Conservation (phyloP, 2,329 filamentous ascomycete species). For the Knufia fluminis region DNA sequence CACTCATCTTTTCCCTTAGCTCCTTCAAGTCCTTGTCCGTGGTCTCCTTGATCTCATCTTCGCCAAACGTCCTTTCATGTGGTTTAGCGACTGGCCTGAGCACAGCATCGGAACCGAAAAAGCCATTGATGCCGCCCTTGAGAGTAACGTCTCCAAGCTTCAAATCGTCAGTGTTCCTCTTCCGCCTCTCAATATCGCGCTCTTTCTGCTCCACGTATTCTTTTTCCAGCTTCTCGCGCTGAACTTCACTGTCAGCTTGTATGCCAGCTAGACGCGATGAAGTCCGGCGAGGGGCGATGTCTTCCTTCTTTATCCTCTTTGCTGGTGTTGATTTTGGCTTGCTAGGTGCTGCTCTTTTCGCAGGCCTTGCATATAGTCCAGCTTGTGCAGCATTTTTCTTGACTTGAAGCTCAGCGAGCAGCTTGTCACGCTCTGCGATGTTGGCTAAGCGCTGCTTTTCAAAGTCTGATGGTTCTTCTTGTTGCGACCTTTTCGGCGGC, state of each 20-base stretch:
- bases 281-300: slow-evolving; percentile 46
- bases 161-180: slow-evolving; percentile 58
- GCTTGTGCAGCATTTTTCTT: slow-evolving; percentile 58
- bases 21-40: slow-evolving; percentile 65
- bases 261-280: slow-evolving; percentile 55
- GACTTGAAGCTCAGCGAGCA: slow-evolving; percentile 60
- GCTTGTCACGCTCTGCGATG: slow-evolving; percentile 74
- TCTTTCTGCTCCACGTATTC: slow-evolving; percentile 49
- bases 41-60: slow-evolving; percentile 73
- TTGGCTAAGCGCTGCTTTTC: slow-evolving; percentile 78
- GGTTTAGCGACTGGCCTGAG: slow-evolving; percentile 61
- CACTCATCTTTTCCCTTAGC: slow-evolving; percentile 66
- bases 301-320: slow-evolving; percentile 53
- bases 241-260: slow-evolving; percentile 56
- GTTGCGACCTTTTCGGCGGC: slow-evolving; percentile 4
- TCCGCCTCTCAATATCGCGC: slow-evolving; percentile 51
- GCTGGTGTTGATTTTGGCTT: slow-evolving; percentile 38
- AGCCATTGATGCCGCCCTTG: slow-evolving; percentile 62
- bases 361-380: slow-evolving; percentile 51
- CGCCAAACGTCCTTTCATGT: slow-evolving; percentile 73
- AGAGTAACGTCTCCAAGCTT: slow-evolving; percentile 69
- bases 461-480: slow-evolving; percentile 63
- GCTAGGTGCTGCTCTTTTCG: slow-evolving; percentile 34
- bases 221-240: slow-evolving; percentile 60
- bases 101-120: slow-evolving; percentile 53